Evolutionary conservation across 805 yeast species (phyloP).

Genomic region (Monosporozyma solicola): DNA sequence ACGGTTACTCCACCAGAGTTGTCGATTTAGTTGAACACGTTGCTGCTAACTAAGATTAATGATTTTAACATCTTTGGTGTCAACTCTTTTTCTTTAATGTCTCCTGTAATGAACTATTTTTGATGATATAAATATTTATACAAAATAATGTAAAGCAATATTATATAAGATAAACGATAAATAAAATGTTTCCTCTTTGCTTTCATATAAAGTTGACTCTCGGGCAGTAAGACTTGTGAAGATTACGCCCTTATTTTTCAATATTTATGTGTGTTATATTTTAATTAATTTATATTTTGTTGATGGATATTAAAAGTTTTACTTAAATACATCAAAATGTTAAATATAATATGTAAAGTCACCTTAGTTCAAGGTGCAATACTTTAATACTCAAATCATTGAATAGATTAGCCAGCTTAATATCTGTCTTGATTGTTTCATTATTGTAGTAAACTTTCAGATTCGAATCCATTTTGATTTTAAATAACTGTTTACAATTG

Average conservation of each 20-base stretch:
- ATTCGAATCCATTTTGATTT: constrained; percentile 28
- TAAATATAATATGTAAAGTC: not conserved
- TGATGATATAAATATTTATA: not conserved
- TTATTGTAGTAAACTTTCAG: constrained; percentile 17
- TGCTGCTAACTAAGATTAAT: constrained; percentile 26
- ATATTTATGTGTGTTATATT: no score
- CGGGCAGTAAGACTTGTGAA: no score
- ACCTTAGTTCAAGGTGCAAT: constrained; percentile 2
- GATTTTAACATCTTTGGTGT: not conserved
- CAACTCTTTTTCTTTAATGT: not conserved
- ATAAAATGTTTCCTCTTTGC: not conserved
- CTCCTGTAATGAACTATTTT: not conserved
- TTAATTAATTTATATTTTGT: no score
- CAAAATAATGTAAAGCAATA: not conserved
- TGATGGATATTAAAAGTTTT: no score
- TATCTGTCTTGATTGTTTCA: constrained; percentile 35
- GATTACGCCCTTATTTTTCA: no score
- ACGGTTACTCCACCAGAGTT: constrained; percentile 68
- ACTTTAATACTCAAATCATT: constrained; percentile 13
- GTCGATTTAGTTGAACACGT: constrained; percentile 60
- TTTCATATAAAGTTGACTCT: no score
- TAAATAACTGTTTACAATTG: constrained; percentile 67
- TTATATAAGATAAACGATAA: not conserved
- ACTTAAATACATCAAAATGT: no score
- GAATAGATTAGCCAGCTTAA: constrained; percentile 41